Conservation (phyloP, 495 filamentous ascomycete species). For the Aspergillus sclerotioniger region DNA sequence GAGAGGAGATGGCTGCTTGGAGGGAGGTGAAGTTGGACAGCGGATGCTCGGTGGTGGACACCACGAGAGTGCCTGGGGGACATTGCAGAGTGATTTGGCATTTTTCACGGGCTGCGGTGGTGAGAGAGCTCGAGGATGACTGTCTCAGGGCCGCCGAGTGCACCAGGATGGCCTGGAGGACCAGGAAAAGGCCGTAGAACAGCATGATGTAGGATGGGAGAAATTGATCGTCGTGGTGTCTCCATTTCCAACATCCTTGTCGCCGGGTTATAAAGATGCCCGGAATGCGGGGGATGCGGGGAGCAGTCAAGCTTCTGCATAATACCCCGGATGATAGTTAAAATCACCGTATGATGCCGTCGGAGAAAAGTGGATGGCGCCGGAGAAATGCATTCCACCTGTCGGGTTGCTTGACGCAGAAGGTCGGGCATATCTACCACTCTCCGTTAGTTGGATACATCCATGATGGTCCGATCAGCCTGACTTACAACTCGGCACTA, state of each 20-base stretch:
- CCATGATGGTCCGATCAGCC: too few relatives aligned
- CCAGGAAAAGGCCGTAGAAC: conserved; percentile 2
- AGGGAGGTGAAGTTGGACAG: conserved; percentile 46
- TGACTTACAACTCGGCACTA: too few relatives aligned
- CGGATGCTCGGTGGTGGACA: conserved; percentile 33
- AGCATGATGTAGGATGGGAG: neutral
- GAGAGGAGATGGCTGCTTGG: conserved; percentile 51
- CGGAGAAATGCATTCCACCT: conserved; percentile 29
- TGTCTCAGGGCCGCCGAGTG: conserved; percentile 6
- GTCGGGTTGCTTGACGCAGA: conserved; percentile 13
- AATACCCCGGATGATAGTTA: neutral
- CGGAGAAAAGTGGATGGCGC: conserved; percentile 19
- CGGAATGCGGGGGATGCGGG: conserved; percentile 3
- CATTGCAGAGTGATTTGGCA: conserved; percentile 32
- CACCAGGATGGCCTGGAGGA: conserved; percentile 13
- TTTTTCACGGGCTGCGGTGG: conserved; percentile 7
- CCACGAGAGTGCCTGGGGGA: conserved; percentile 48
- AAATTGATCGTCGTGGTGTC: neutral
- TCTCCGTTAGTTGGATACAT: too few relatives aligned
- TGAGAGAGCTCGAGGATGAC: neutral
- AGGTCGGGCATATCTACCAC: too few relatives aligned
- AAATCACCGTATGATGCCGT: conserved; percentile 1
- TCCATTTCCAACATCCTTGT: neutral
- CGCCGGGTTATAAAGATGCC: too few relatives aligned
- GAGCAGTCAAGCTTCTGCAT: conserved; percentile 4